Percentiles rank a stretch among this genome's conserved stretches.
Conservation (phyloP, 306 rosid species). For the barrel medic (Medicago truncatula) region DNA sequence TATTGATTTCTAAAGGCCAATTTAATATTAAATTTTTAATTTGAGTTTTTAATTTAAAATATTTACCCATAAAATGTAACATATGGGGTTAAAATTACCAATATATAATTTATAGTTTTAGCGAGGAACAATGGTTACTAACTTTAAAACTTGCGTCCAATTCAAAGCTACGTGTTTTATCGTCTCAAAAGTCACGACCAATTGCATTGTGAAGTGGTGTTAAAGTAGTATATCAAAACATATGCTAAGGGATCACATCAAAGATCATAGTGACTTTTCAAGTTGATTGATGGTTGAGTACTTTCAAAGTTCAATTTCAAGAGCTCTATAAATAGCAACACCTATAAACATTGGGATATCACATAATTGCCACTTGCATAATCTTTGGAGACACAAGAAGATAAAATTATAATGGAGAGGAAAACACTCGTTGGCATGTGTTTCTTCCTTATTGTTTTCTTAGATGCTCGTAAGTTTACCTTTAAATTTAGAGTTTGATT, state of each 20-base stretch:
- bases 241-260: not conserved
- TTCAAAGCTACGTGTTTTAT: not conserved
- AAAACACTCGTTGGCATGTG: constrained; percentile 10
- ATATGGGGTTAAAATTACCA: too few relatives aligned
- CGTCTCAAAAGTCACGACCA: not conserved
- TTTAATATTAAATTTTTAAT: too few relatives aligned
- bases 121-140: too few relatives aligned
- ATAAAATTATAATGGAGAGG: not conserved
- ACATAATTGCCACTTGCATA: not conserved
- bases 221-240: not conserved
- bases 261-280: not conserved
- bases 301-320: not conserved
- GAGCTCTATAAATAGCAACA: not conserved
- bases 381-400: not conserved
- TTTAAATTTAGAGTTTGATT: too few relatives aligned
- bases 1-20: too few relatives aligned
- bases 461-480: constrained; percentile 34
- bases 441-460: constrained; percentile 29
- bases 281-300: not conserved
- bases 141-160: not conserved
- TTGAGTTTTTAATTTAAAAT: too few relatives aligned
- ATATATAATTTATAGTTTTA: too few relatives aligned
- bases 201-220: not conserved
- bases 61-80: too few relatives aligned
- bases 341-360: not conserved